Conservation (phyloP, 1,284 basidiomycete species). For the Sanguinoderma infundibulare region DNA sequence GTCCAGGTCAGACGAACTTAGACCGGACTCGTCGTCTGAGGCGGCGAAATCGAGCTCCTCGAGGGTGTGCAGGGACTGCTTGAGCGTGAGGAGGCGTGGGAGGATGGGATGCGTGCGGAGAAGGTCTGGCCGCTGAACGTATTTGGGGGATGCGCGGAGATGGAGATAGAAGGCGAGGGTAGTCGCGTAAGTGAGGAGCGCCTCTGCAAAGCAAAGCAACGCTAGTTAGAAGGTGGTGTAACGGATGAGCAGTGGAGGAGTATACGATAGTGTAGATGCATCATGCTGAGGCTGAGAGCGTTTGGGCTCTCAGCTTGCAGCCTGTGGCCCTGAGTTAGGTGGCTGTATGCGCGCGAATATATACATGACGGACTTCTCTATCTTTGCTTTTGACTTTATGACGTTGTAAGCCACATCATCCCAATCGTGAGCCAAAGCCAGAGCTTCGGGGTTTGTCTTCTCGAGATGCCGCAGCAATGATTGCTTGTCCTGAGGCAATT, state of each 20-base stretch:
- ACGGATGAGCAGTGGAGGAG: slow-evolving; percentile 17
- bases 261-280: slow-evolving; percentile 80
- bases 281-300: slow-evolving; percentile 61
- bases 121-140: slow-evolving; percentile 63
- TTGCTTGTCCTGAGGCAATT: slow-evolving; percentile 61
- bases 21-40: slow-evolving; percentile 52
- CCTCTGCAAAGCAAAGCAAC: slow-evolving; percentile 54
- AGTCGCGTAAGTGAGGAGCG: slow-evolving; percentile 88
- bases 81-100: slow-evolving; percentile 82
- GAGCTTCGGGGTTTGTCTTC: slow-evolving; percentile 79
- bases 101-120: slow-evolving; percentile 83
- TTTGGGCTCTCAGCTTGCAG: slow-evolving; percentile 52
- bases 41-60: slow-evolving; percentile 80
- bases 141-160: slow-evolving; percentile 73
- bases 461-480: slow-evolving; percentile 76
- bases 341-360: neutral
- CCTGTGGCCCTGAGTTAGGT: slow-evolving; percentile 38
- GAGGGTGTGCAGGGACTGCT: slow-evolving; percentile 81
- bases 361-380: slow-evolving; percentile 56
- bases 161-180: slow-evolving; percentile 94
- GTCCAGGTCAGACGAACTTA: slow-evolving; percentile 32
- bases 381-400: slow-evolving; percentile 53
- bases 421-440: slow-evolving; percentile 79
- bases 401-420: slow-evolving; percentile 66
- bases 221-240: neutral